Percentiles rank a stretch among this genome's conserved stretches.
Conservation (phyloP, 1,139 yeast genomes). For the Taphrina sp. region DNA sequence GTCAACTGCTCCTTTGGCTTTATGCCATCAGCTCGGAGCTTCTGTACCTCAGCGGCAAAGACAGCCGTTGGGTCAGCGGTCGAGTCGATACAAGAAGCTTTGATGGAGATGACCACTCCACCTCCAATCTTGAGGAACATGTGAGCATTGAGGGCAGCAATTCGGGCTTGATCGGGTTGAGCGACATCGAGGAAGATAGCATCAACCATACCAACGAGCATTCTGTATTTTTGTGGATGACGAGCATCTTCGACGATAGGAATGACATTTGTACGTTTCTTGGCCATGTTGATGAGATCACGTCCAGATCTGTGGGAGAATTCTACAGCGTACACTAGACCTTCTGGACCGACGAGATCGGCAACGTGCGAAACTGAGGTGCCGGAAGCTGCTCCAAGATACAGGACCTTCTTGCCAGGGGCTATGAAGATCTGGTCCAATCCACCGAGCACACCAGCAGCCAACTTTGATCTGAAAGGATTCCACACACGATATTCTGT, state of each 20-base stretch:
- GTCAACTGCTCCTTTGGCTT: constrained; percentile 98
- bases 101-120: constrained; percentile 95
- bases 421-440: constrained; percentile 94
- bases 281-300: constrained; percentile 98
- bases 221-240: constrained; percentile 98
- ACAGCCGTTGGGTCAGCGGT: constrained; percentile 99
- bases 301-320: constrained; percentile 99
- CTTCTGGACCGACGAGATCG: constrained; percentile 98
- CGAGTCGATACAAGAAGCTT: constrained; percentile 99
- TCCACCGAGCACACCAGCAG: constrained; percentile 99
- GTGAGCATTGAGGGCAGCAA: constrained; percentile 96
- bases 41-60: constrained; percentile 98
- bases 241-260: constrained; percentile 99
- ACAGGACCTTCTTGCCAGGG: constrained; percentile 96
- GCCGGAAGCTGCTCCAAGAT: constrained; percentile 99
- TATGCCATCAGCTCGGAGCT: constrained; percentile 96
- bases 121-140: constrained; percentile 97
- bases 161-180: constrained; percentile 99
- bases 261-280: constrained; percentile 98
- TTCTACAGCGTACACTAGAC: constrained; percentile 97
- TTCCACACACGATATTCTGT: constrained; percentile 99
- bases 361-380: constrained; percentile 98
- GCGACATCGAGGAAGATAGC: constrained; percentile 99
- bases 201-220: constrained; percentile 98
- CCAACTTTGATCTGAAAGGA: constrained; percentile 98